phyloP scores from a whole-genome alignment of 2,329 filamentous ascomycete genomes.

The Epichloe festucae region DNA sequence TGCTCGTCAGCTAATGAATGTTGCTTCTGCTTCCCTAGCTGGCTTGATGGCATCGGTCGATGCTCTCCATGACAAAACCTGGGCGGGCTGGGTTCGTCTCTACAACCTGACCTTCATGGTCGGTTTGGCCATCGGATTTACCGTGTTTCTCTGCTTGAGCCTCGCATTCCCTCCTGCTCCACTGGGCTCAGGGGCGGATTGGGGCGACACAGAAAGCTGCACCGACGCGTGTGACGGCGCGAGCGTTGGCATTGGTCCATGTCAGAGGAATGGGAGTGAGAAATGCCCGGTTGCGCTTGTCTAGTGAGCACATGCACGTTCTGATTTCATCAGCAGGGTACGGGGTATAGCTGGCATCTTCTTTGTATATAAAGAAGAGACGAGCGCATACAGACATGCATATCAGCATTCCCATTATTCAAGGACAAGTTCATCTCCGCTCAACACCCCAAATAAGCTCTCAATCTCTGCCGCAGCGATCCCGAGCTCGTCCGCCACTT shows the following conservation, averaged over 20 bases:
- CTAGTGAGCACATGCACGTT: not conserved
- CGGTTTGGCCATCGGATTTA: constrained; percentile 17
- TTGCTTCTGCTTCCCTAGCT: constrained; percentile 1
- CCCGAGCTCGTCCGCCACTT: constrained; percentile 47
- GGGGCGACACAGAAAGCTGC: not conserved
- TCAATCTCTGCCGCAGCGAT: constrained; percentile 44
- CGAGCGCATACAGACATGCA: not conserved
- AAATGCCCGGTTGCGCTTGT: not conserved
- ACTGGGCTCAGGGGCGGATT: not conserved
- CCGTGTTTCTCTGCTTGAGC: not conserved
- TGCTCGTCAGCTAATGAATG: constrained; percentile 6
- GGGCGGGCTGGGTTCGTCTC: constrained; percentile 20
- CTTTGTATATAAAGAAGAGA: too few species aligned
- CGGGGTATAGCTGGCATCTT: too few species aligned
- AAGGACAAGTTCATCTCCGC: constrained; percentile 8
- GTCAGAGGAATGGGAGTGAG: not conserved
- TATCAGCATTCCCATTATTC: not conserved
- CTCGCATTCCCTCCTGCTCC: not conserved
- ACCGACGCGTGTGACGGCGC: not conserved
- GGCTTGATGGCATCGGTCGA: constrained; percentile 15
- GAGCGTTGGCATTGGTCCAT: not conserved
- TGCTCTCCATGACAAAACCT: constrained; percentile 8
- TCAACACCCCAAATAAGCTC: constrained; percentile 42
- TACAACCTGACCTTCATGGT: constrained; percentile 29
- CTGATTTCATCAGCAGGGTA: not conserved